Evolutionary conservation across 1,284 basidiomycete species (phyloP), one percentile per base, ranked within the genome.

Genomic region (Ceratobasidium sp.): DNA sequence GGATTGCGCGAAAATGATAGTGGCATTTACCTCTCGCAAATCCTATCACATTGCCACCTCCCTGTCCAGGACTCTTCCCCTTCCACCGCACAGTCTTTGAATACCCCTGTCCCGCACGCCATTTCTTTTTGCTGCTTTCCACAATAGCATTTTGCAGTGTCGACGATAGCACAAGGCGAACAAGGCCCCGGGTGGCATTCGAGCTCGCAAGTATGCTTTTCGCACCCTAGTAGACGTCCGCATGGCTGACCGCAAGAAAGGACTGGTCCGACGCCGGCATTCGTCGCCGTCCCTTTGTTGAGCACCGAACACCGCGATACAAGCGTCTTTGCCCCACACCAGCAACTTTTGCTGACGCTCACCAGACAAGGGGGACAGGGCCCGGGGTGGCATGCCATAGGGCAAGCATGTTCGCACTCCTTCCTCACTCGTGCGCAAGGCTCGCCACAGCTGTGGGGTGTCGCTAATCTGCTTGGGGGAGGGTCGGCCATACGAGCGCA

Each of bases 361-460:
- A 90, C 84, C 78, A 88, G 83, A 79, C 88, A 89, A 2, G 95
- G 88, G 1, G 95, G 92, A 83, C 95, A 97, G 0, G 95, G 91
- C 32, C 96, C 91, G 0, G 91, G 91, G 81, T 92, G 91, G 78
- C 91, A 92, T 11, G 86, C 82, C 79, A 91, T 87, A 0, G 92
- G 89, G 80, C 95, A 98, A 0, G 91, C 86, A 80, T 94, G 92
- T 0, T 84, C 84, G 79, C 92, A 91, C 64, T 83, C 82, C 0
- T 81, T 82, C 3, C 95, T 88, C 0, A 85, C 81, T 1, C 95
- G 89, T 0, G 91, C 88, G 82, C 96, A 97, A 0, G 90, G 87
- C 77, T 91, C 90, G 0, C 89, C 93, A 80, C 96, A 98, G 22
- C 92, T 80, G 82, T 98, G 96, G 0, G 95, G 95, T 0, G 92